Evolutionary conservation across 345 rosid genomes (phyloP).

Genomic region (Rubroshorea leprosula): DNA sequence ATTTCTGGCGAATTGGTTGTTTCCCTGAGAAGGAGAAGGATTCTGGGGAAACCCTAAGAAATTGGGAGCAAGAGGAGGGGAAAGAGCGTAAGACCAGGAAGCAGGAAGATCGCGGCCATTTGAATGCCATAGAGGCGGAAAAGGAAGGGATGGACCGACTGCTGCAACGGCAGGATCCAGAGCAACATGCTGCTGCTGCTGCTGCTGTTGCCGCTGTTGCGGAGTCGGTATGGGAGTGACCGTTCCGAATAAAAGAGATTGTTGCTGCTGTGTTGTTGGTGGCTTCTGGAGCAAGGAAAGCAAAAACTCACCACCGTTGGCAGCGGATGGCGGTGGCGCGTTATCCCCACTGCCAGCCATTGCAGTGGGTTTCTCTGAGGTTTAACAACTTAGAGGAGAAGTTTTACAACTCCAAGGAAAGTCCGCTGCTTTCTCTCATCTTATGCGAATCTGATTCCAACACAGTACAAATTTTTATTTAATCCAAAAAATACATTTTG

Average conservation of each 20-base stretch:
- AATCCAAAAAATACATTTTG: no score
- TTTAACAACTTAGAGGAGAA: no score
- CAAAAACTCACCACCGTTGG: slow-evolving; percentile 70
- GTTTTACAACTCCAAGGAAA: no score
- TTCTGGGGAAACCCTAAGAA: slow-evolving; percentile 49
- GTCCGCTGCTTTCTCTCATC: no score
- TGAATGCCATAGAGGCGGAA: slow-evolving; percentile 30
- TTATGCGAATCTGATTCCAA: no score
- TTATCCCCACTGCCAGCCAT: slow-evolving; percentile 65
- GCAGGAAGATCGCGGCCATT: slow-evolving; percentile 38
- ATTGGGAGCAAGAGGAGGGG: slow-evolving; percentile 39
- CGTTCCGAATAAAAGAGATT: slow-evolving; percentile 9
- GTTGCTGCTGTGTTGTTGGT: slow-evolving; percentile 18
- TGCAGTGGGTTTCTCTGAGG: slow-evolving; percentile 14
- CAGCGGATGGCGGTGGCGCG: slow-evolving; percentile 35
- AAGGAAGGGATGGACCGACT: slow-evolving; percentile 50
- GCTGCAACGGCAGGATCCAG: slow-evolving; percentile 91
- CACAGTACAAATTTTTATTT: no score
- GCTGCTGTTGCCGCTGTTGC: no score
- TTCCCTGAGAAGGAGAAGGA: slow-evolving; percentile 24
- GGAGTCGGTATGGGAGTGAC: slow-evolving; percentile 11
- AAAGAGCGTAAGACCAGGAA: slow-evolving; percentile 21
- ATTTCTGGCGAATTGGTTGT: no score
- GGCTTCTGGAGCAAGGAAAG: slow-evolving; percentile 68
- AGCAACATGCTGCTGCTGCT: slow-evolving; percentile 22